Percentiles rank a stretch among this genome's conserved stretches.
phyloP scores from a whole-genome alignment of 2,329 filamentous ascomycete genomes.

The Blastomyces percursus region DNA sequence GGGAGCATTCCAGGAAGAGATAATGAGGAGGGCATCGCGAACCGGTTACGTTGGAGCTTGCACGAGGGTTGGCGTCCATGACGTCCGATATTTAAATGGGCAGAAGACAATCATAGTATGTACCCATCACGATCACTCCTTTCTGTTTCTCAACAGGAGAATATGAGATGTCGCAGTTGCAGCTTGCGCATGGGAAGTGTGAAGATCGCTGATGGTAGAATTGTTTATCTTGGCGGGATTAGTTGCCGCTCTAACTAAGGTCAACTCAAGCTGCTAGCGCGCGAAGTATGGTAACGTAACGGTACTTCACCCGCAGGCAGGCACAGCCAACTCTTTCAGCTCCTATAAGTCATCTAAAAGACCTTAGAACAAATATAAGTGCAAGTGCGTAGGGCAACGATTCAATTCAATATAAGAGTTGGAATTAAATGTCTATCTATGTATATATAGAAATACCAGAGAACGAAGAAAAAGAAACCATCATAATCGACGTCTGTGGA shows the following conservation, averaged over 20 bases:
- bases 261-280: too few species aligned
- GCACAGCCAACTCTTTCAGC: too few species aligned
- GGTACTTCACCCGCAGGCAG: too few species aligned
- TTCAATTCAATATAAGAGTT: background rate
- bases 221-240: background rate
- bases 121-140: background rate
- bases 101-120: conserved; percentile 8
- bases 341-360: background rate
- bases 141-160: background rate
- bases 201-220: background rate
- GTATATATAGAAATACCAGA: background rate
- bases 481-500: too few species aligned
- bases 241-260: background rate
- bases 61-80: conserved; percentile 33
- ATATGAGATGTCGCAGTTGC: background rate
- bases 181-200: background rate
- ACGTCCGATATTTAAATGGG: conserved; percentile 14
- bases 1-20: conserved; percentile 3
- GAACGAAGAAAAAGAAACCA: background rate
- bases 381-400: background rate
- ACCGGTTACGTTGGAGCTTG: conserved; percentile 68
- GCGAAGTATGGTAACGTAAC: too few species aligned
- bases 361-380: background rate
- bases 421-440: conserved; percentile 1
- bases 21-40: conserved; percentile 15